These are phyloP conservation scores for Geoglossum glabrum DNA, from an alignment of 495 filamentous ascomycete genomes.

Conservation along the genomic window DNA sequence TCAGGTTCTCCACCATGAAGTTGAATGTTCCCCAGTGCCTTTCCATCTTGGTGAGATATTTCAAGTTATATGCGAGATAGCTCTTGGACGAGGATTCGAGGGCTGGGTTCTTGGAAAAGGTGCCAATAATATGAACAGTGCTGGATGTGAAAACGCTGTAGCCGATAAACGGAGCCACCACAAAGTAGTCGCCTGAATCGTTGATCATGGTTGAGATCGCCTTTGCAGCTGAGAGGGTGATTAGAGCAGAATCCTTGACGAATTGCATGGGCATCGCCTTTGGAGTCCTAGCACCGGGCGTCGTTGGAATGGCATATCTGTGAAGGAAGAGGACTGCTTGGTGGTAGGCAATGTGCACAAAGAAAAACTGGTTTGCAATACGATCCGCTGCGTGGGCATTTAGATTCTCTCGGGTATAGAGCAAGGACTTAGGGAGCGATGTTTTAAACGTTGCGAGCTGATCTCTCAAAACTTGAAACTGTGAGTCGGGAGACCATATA, in stretches of 20 bases:
- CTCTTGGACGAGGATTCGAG: slow-evolving; percentile 63
- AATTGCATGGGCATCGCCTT: slow-evolving; percentile 65
- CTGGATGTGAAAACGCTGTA: slow-evolving; percentile 88
- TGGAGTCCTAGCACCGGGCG: slow-evolving; percentile 42
- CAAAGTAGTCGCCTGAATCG: slow-evolving; percentile 55
- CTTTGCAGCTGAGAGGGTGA: slow-evolving; percentile 74
- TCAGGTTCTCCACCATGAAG: slow-evolving; percentile 83
- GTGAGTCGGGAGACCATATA: slow-evolving; percentile 67
- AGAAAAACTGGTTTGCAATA: slow-evolving; percentile 83
- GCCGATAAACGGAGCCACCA: slow-evolving; percentile 79
- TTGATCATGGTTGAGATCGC: slow-evolving; percentile 69
- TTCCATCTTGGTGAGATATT: slow-evolving; percentile 85
- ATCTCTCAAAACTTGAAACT: slow-evolving; percentile 46
- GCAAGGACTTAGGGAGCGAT: slow-evolving; percentile 45
- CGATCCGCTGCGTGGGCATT: slow-evolving; percentile 65
- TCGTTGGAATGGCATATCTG: slow-evolving; percentile 62
- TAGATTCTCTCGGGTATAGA: slow-evolving; percentile 65
- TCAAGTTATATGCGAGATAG: slow-evolving; percentile 74
- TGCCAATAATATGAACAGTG: slow-evolving; percentile 79
- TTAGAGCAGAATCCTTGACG: slow-evolving; percentile 49
- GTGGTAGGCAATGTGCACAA: slow-evolving; percentile 72
- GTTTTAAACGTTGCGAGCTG: slow-evolving; percentile 50
- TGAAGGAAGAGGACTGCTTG: slow-evolving; percentile 85
- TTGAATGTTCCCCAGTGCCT: slow-evolving; percentile 97
- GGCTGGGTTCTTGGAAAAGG: slow-evolving; percentile 62